Base-by-base conservation (phyloP, 2,329 filamentous ascomycete species). In the Aspergillus transmontanensis region DNA sequence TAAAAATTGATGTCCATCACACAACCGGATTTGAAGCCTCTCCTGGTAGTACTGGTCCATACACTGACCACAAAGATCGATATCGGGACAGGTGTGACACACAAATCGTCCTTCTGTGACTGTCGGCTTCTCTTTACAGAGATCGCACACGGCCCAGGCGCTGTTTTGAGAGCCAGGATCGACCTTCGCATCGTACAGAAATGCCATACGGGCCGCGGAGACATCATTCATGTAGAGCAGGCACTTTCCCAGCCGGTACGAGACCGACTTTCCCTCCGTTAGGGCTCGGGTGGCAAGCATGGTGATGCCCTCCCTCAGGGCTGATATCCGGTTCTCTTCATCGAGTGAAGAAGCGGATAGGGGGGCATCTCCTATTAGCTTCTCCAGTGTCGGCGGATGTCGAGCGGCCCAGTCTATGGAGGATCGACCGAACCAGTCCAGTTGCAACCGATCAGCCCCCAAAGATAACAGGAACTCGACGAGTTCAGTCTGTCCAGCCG, bases 401-500 rank as follows among this genome's bases (percentile, higher is more conserved):
- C 19, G 54, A 43, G 34, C 30, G 7, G 54, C 54, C 54, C 54
- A 57, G 23, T 57, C 54, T 4, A 57, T 14, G 54, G 54, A 16
- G 54, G 54, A 57, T 14, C 54, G 54, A 21, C 54, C 54, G 54
- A 57, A 57, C 32, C 32, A 57, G 32, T 57, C 54, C n/a, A 57
- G 32, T 57, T 57, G 54, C 34, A 41, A 23, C 19, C 19, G 32
- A 28, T 57, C 54, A 2, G 54, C 54, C 12, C 54, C 54, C n/a
- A 39, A 7, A 6, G 54, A 43, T 1, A 57, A 41, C 32, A 57
- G 54, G 30, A 57, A 39, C 54, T 57, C 54, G 36, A 41, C 54
- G 32, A 57, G 30, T 12, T 57, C 36, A 39, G 54, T 41, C 54
- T 57, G n/a, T 43, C 54, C 54, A 23, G 54, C 54, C 32, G 54